Percentiles rank a stretch among this genome's conserved stretches.
These are phyloP conservation scores for Aspergillus heteromorphus DNA, from an alignment of 495 filamentous ascomycete species.

Conservation along the genomic window DNA sequence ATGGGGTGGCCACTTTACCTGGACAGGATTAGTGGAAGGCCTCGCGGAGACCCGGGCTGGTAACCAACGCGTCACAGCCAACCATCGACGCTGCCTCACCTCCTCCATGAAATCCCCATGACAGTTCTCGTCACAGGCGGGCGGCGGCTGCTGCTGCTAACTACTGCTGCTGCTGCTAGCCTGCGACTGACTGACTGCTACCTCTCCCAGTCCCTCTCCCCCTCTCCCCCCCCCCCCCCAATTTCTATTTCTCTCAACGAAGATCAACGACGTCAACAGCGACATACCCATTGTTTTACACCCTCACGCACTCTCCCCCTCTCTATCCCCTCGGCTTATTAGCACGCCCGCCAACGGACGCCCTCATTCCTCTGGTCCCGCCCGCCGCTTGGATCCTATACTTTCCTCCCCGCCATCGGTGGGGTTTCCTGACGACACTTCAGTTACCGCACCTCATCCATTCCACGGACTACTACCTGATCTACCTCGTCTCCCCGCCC, in stretches of 20 bases:
- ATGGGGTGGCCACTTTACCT: background rate
- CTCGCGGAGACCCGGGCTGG: background rate
- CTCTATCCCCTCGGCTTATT: too few relatives aligned
- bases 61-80: background rate
- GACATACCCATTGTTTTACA: too few relatives aligned
- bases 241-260: too few relatives aligned
- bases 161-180: too few relatives aligned
- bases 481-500: slow-evolving; percentile 12
- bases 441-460: background rate
- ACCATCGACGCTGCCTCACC: background rate
- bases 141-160: too few relatives aligned
- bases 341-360: too few relatives aligned
- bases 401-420: slow-evolving; percentile 10
- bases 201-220: too few relatives aligned
- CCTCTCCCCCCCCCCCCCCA: too few relatives aligned
- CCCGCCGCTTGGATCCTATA: background rate
- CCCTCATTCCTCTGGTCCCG: background rate
- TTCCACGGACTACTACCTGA: slow-evolving; percentile 2
- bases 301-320: too few relatives aligned
- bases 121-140: background rate
- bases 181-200: too few relatives aligned
- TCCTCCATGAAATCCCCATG: background rate
- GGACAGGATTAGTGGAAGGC: background rate
- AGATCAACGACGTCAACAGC: too few relatives aligned
- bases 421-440: slow-evolving; percentile 22